Conservation (phyloP, 83 land plant genomes). For the Picea engelmannii region DNA sequence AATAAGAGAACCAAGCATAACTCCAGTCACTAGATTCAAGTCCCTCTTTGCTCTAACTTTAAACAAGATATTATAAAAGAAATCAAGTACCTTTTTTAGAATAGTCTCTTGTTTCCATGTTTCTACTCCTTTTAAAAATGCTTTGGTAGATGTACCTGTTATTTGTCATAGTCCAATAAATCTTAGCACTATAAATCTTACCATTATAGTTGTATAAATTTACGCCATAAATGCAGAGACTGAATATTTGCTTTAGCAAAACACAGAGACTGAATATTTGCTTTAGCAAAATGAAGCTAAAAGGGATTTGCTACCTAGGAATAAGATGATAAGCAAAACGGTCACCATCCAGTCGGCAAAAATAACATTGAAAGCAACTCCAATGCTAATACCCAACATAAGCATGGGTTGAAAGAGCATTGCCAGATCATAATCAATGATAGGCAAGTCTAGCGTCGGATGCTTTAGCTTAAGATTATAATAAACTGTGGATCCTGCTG, state of each 20-base stretch:
- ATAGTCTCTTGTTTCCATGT: slow-evolving; percentile 83
- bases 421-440: slow-evolving; percentile 85
- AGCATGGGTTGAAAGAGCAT: slow-evolving; percentile 84
- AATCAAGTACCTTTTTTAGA: too few relatives aligned
- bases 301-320: slow-evolving; percentile 38
- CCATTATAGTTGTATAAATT: neutral
- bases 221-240: neutral
- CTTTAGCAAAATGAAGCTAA: neutral
- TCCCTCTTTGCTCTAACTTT: too few relatives aligned
- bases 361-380: slow-evolving; percentile 83
- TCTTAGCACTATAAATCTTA: neutral
- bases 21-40: too few relatives aligned
- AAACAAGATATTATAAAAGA: too few relatives aligned
- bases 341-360: slow-evolving; percentile 92
- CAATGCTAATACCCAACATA: slow-evolving; percentile 87
- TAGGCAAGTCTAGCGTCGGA: slow-evolving; percentile 66
- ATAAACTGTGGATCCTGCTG: slow-evolving; percentile 69
- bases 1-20: too few relatives aligned
- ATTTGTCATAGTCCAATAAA: neutral
- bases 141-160: slow-evolving; percentile 71
- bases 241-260: too few relatives aligned
- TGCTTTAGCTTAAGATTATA: slow-evolving; percentile 71
- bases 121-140: slow-evolving; percentile 70
- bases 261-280: neutral
- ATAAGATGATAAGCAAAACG: slow-evolving; percentile 66